phyloP scores from a whole-genome alignment of 805 yeast species.

The Zygotorulaspora chibaensis region DNA sequence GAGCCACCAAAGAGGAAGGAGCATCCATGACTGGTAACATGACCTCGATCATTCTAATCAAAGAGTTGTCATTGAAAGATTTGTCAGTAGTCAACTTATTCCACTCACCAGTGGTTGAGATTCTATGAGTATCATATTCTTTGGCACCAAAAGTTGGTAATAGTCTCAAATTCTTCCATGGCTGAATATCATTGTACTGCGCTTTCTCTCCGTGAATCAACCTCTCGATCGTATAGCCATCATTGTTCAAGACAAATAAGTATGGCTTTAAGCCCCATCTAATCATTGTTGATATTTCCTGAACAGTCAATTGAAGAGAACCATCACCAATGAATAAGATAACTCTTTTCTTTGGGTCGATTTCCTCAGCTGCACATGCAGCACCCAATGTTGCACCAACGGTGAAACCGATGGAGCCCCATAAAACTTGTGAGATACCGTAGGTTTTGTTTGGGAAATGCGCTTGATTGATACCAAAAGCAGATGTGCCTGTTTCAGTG shows the following conservation, averaged over 20 bases:
- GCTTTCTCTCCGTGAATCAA: slow-evolving; percentile 67
- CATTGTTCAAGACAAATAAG: slow-evolving; percentile 64
- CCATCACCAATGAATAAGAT: slow-evolving; percentile 72
- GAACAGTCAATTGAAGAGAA: slow-evolving; percentile 69
- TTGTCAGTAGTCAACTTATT: slow-evolving; percentile 45
- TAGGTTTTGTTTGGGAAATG: slow-evolving; percentile 57
- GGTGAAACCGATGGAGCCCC: slow-evolving; percentile 74
- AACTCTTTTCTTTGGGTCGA: slow-evolving; percentile 58
- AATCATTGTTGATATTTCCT: slow-evolving; percentile 65
- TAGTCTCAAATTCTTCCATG: slow-evolving; percentile 60
- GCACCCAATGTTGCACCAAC: slow-evolving; percentile 69
- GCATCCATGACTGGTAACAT: slow-evolving; percentile 70
- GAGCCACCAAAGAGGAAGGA: slow-evolving; percentile 58
- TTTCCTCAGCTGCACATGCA: slow-evolving; percentile 60
- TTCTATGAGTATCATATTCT: slow-evolving; percentile 50
- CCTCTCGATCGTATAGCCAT: slow-evolving; percentile 72
- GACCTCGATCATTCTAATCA: slow-evolving; percentile 62
- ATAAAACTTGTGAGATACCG: slow-evolving; percentile 69
- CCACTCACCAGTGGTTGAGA: slow-evolving; percentile 56
- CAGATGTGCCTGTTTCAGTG: slow-evolving; percentile 73
- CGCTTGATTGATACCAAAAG: slow-evolving; percentile 64
- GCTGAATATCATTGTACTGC: slow-evolving; percentile 60
- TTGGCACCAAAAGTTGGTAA: slow-evolving; percentile 49
- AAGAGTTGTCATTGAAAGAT: slow-evolving; percentile 50
- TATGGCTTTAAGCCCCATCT: slow-evolving; percentile 65